A percentile compares a stretch with the other conserved stretches of the same genome.
Conservation (phyloP, 2,329 filamentous ascomycete genomes). For the Fusarium miscanthi region DNA sequence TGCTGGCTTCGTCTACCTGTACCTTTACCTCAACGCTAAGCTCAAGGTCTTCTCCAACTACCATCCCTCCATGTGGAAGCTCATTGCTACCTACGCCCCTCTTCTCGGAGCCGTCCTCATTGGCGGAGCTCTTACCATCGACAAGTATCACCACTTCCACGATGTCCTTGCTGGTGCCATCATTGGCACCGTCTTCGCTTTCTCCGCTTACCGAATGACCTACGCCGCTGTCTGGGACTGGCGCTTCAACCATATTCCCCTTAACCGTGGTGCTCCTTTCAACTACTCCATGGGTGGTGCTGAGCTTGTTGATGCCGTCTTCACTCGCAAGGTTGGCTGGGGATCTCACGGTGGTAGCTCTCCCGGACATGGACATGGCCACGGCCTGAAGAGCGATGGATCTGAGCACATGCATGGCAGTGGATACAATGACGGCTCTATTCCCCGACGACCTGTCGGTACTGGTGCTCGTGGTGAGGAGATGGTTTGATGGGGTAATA, state of each 20-base stretch:
- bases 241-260: conserved; percentile 72
- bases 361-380: conserved; percentile 6
- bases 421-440: conserved; percentile 20
- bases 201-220: conserved; percentile 73
- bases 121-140: conserved; percentile 75
- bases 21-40: conserved; percentile 81
- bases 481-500: conserved; percentile 23
- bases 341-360: conserved; percentile 50
- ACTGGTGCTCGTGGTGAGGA: conserved; percentile 17
- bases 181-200: conserved; percentile 74
- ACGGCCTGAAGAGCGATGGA: conserved; percentile 27
- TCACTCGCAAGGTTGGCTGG: conserved; percentile 71
- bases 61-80: conserved; percentile 79
- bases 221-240: conserved; percentile 77
- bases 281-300: conserved; percentile 56
- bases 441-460: conserved; percentile 34
- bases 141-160: conserved; percentile 82
- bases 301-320: conserved; percentile 65
- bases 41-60: conserved; percentile 80
- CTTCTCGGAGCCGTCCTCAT: conserved; percentile 76
- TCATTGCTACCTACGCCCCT: conserved; percentile 72
- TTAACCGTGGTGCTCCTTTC: conserved; percentile 68
- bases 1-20: conserved; percentile 76
- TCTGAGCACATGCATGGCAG: conserved; percentile 27
- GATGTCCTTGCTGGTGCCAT: conserved; percentile 74